Evolutionary conservation across 495 filamentous ascomycete species (phyloP), one percentile per base, ranked within the genome.

Genomic region (Penicillium psychrofluorescens): DNA sequence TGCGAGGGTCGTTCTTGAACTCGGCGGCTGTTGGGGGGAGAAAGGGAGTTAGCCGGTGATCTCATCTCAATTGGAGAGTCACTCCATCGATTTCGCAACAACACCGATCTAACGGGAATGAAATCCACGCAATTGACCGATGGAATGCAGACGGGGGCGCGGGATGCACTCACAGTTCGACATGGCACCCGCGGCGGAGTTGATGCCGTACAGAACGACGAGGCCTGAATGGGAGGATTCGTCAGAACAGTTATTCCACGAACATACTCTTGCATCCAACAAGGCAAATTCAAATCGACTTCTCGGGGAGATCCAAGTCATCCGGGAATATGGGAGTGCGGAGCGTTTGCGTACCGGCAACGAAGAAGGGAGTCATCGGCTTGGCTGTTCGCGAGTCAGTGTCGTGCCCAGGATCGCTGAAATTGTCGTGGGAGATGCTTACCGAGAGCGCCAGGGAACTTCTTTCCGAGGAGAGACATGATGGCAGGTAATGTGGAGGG

Each of bases 1-100:
- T 95, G 63, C 91, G 79, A 50, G 91, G 90, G 73, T 97, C 91
- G 76, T 92, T 91, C 81, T 86, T 90, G 81, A 77, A 95, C 65
- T 97, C 86, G 46, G 83, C 86, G 71, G 79, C 91, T 97, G 58
- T 40, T 41, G 40, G 40, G 35, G 44, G 41, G 40, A 15, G 36
- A 12, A 34, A 34, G n/a, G 40, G 29, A 36, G 56, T 68, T 54
- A 67, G 59, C 42, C 2, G 22, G 6, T 22, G 22, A 3, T 22
- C 22, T 22, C 22, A 22, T 22, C 22, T 22, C 22, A 22, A 22
- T 22, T 22, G 22, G 0, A 1, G 15, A 22, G 22, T 22, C 22
- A 22, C 6, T 2, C 22, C 22, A 22, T 22, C 22, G 22, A 6
- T 22, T 22, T 22, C 22, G 22, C 22, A 6, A 22, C 22, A 22